A percentile compares a stretch with the other conserved stretches of the same genome.
These are phyloP conservation scores for Orbilia oligospora DNA, from an alignment of 2,329 filamentous ascomycete genomes.

Conservation along the genomic window DNA sequence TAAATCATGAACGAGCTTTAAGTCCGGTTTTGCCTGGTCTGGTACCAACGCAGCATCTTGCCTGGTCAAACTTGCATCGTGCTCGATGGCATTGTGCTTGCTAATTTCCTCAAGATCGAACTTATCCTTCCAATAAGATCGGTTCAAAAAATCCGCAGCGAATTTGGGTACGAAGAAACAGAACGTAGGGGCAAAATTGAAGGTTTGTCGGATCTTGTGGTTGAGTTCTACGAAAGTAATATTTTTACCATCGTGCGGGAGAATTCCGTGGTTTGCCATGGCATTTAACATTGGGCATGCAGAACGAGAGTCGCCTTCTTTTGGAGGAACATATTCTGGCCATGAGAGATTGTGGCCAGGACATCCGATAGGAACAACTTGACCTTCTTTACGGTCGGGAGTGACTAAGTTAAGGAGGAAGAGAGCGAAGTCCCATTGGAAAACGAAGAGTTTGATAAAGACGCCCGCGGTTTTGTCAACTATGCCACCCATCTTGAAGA, in stretches of 20 bases:
- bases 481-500: conserved; percentile 51
- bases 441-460: conserved; percentile 66
- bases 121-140: conserved; percentile 60
- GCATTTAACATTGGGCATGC: conserved; percentile 72
- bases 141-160: conserved; percentile 68
- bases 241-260: conserved; percentile 69
- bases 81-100: conserved; percentile 62
- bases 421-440: conserved; percentile 67
- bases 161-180: conserved; percentile 64
- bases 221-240: conserved; percentile 67
- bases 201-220: conserved; percentile 66
- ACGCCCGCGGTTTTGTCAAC: conserved; percentile 57
- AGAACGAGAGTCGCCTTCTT: conserved; percentile 65
- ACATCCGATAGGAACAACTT: conserved; percentile 66
- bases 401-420: conserved; percentile 67
- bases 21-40: conserved; percentile 67
- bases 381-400: conserved; percentile 66
- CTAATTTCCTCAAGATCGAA: conserved; percentile 62
- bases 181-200: conserved; percentile 68
- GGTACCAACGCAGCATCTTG: conserved; percentile 66
- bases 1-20: conserved; percentile 66
- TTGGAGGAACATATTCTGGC: conserved; percentile 67
- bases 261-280: conserved; percentile 71
- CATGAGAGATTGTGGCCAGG: conserved; percentile 66
- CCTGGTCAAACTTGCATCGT: conserved; percentile 64